Evolutionary conservation across 805 yeast species (phyloP), one percentile per base, ranked within the genome.

Genomic region (Candida michaelii): DNA sequence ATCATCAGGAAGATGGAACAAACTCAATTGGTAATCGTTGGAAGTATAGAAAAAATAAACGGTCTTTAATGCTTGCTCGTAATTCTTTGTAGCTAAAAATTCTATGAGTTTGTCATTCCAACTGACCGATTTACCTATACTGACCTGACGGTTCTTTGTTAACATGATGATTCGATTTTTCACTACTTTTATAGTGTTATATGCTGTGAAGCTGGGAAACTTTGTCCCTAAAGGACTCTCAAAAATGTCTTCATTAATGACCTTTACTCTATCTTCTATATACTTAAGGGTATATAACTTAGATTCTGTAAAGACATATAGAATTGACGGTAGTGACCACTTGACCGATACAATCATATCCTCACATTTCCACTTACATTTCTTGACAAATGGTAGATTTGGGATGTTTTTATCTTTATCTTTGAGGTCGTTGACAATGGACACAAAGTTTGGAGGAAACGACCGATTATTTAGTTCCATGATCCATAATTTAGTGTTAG

Each of bases 21-120:
- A 48, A 0, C 76, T 69, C 17, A 82, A 55, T 33, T 78, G 78
- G 1, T 74, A 69, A 0, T 51, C 52, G 9, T 83, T 80, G 38
- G 66, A 56, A 23, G 53, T 49, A 47, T 77, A 87, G 54, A 75
- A 85, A 6, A 62, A 59, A 34, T 74, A 65, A 0, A 85, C 83
- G 12, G 74, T 63, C 2, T 65, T 59, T n/a, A 87, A 66, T 0
- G 95, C 90, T 2, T 59, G 64, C 5, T 75, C 58, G 42, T 80
- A 83, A 16, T 74, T 58, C 1, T 76, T 79, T 1, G 61, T 50
- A 9, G 75, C 65, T 36, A 88, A 65, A 10, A 76, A 54, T 5
- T 61, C 66, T 44, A 76, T 58, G 1, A 86, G 58, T 19, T 71
- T 65, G 49, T 85, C 90, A 0, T 83, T 87, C 96, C 89, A 88